Evolutionary conservation across 106 monocot species (phyloP).

Genomic region (Chionographis japonica): DNA sequence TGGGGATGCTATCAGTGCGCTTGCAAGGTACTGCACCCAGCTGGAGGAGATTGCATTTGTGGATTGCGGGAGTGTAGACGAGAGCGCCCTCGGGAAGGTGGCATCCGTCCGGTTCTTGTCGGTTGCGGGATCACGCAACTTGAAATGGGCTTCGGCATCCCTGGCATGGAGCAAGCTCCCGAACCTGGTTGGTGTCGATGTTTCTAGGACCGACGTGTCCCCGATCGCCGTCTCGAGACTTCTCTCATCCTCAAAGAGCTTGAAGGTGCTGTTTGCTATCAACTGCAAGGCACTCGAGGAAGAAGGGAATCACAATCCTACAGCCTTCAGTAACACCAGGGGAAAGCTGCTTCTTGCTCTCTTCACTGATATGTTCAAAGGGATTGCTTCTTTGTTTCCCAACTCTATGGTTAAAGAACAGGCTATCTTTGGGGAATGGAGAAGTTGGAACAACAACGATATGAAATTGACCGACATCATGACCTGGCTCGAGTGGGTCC

Average conservation of each 20-base stretch:
- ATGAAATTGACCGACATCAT: conserved; percentile 53
- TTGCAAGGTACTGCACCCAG: conserved; percentile 38
- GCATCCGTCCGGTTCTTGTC: conserved; percentile 50
- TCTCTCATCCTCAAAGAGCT: conserved; percentile 47
- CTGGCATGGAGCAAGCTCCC: conserved; percentile 48
- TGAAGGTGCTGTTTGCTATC: conserved; percentile 65
- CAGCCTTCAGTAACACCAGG: conserved; percentile 35
- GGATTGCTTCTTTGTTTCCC: conserved; percentile 43
- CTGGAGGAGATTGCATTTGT: conserved; percentile 56
- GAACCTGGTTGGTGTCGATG: conserved; percentile 57
- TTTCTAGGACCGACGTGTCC: conserved; percentile 79
- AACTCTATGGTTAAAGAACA: conserved; percentile 15
- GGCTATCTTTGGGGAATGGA: conserved; percentile 43
- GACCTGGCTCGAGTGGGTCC: conserved; percentile 85
- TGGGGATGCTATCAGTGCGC: conserved; percentile 36
- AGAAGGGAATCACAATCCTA: conserved; percentile 31
- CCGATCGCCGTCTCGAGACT: conserved; percentile 40
- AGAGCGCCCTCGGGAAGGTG: conserved; percentile 28
- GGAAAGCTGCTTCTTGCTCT: conserved; percentile 55
- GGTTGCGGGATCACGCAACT: conserved; percentile 42
- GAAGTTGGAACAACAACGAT: conserved; percentile 21
- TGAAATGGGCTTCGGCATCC: conserved; percentile 64
- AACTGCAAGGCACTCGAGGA: conserved; percentile 61
- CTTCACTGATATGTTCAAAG: conserved; percentile 61
- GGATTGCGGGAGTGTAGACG: conserved; percentile 50